Conservation (phyloP, 2,329 filamentous ascomycete species). For the Venturia pyrina region DNA sequence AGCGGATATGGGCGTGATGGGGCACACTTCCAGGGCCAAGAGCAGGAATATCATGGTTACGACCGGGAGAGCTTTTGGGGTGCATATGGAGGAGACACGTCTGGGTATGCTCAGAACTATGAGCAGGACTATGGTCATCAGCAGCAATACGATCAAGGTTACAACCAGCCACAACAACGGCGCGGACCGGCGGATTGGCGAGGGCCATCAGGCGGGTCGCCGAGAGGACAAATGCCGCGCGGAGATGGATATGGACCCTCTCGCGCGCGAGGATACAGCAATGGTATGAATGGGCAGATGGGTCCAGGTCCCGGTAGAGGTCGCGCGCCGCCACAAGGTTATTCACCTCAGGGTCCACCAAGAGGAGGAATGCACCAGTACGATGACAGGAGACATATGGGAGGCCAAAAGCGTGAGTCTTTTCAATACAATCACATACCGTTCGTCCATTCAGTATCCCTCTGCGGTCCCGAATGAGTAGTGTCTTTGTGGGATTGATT, state of each 20-base stretch:
- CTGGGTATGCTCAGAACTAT: constrained; percentile 4
- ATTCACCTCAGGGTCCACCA: background rate
- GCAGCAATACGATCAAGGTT: constrained; percentile 1
- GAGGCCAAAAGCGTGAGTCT: constrained; percentile 6
- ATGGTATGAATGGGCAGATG: constrained; percentile 2
- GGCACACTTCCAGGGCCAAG: background rate
- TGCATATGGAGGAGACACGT: constrained; percentile 3
- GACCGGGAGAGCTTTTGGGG: constrained; percentile 8
- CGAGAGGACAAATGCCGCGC: constrained; percentile 4
- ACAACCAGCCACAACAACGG: background rate
- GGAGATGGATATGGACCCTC: constrained; percentile 9
- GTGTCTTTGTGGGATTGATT: background rate
- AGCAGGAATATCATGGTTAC: constrained; percentile 9
- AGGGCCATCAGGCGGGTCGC: background rate
- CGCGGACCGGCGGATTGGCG: background rate
- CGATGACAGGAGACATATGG: background rate
- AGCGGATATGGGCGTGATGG: background rate
- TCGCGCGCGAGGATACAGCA: background rate
- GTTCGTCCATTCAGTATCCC: background rate
- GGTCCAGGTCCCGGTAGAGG: constrained; percentile 1
- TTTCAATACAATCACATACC: background rate
- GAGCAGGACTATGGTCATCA: constrained; percentile 3
- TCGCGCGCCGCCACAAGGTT: background rate
- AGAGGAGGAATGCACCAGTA: constrained; percentile 4
- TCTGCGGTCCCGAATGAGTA: background rate